Evolutionary conservation across 176 grass and related monocot species (phyloP).

Genomic region (Cymbopogon citratus): DNA sequence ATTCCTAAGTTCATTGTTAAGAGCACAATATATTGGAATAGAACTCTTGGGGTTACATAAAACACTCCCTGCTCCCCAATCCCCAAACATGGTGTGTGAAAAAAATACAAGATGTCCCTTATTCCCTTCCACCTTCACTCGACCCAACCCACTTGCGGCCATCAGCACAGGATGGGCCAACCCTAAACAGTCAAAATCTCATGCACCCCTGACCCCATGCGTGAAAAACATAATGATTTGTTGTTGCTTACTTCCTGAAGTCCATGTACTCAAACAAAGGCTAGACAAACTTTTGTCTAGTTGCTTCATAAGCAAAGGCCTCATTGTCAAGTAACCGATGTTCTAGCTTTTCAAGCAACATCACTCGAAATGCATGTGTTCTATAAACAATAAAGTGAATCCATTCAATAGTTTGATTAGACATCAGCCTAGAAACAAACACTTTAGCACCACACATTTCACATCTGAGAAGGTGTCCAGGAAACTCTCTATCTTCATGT

Average conservation of each 20-base stretch:
- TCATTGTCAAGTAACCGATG: neutral
- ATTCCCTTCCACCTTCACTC: neutral
- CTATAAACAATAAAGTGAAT: neutral
- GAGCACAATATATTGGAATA: neutral
- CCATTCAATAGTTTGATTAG: neutral
- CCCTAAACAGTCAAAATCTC: neutral
- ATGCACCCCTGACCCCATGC: neutral
- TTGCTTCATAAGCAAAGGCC: conserved; percentile 10
- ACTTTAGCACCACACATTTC: neutral
- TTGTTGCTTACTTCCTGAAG: neutral
- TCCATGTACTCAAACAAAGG: too few species aligned
- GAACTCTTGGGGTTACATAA: too few species aligned
- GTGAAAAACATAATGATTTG: neutral
- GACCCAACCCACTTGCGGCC: neutral
- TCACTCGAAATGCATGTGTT: neutral
- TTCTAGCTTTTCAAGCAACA: conserved; percentile 22
- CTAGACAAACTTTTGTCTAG: neutral
- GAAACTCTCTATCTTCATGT: too few species aligned
- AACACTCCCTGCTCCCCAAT: too few species aligned
- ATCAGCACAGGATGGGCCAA: neutral
- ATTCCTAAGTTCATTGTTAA: neutral
- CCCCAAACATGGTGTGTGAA: neutral
- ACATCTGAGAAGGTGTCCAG: neutral
- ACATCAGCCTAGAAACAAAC: neutral
- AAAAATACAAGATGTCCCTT: neutral